Base-by-base conservation (phyloP, 1,284 basidiomycete genomes). In the Tausonia pullulans region DNA sequence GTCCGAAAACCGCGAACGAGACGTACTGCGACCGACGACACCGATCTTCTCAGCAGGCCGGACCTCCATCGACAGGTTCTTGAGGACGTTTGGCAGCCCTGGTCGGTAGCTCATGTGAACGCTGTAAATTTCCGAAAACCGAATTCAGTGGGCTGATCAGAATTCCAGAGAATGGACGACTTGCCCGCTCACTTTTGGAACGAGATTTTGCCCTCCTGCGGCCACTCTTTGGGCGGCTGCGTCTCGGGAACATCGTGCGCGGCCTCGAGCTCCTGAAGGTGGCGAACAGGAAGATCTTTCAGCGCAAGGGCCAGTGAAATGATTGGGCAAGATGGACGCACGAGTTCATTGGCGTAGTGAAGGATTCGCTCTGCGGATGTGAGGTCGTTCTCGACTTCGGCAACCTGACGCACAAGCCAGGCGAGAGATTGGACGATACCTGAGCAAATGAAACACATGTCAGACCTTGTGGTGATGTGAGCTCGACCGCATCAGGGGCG, bases 351-450 rank as follows among this genome's bases (percentile, higher is more conserved):
- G 45, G 86, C 84, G 70, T 95, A 95, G 73, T 91, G 82, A 3
- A 89, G 65, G 8, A 64, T 55, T 50, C 88, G 84, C 73, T 93
- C 88, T 4, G 89, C 87, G n/a, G 84, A 83, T 73, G 89, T 89
- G 84, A 90, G 88, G 73, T 90, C 81, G 72, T 90, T 90, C 75
- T 90, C 87, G 5, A 88, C 83, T 71, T 88, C 86, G 1, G 86
- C 85, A 60, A 80, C 80, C 72, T 90, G 87, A 6, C 87, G 84
- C 58, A 93, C 84, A 72, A 91, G 81, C 87, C 85, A 90, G 13
- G 86, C 85, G 71, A 93, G 91, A 0, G 82, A 75, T 80, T 84
- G 69, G 5, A 68, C 60, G 5, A 69, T 70, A 58, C 55, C 55
- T 27, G 27, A 27, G 27, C 27, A 27, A 27, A 27, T 27, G 27